Conservation (phyloP, 129 eudicot genomes). For the Heracleum sosnowskyi region DNA sequence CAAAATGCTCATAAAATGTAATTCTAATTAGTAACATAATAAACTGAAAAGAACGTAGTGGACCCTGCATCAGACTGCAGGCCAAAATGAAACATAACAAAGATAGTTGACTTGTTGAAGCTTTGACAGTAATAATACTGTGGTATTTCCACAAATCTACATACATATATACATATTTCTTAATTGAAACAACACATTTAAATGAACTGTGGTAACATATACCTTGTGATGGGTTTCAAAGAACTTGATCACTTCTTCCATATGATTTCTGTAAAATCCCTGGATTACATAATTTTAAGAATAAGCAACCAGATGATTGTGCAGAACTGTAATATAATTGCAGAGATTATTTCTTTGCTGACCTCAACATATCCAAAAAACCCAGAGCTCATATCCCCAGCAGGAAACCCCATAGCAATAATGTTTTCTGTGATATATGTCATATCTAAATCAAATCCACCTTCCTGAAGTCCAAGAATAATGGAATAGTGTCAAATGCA, state of each 20-base stretch:
- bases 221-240: constrained; percentile 97
- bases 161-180: not conserved
- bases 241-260: constrained; percentile 94
- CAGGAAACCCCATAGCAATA: constrained; percentile 98
- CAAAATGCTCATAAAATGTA: not conserved
- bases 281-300: constrained; percentile 25
- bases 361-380: constrained; percentile 91
- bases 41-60: not conserved
- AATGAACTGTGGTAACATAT: not conserved
- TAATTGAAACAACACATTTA: not conserved
- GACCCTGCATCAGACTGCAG: not conserved
- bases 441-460: constrained; percentile 92
- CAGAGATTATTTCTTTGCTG: constrained; percentile 5
- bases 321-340: not conserved
- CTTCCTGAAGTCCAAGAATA: constrained; percentile 43
- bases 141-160: too few species aligned
- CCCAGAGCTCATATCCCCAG: constrained; percentile 98
- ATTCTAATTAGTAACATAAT: not conserved
- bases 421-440: constrained; percentile 93
- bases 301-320: not conserved
- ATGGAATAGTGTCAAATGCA: constrained; percentile 2
- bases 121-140: not conserved
- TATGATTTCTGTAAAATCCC: constrained; percentile 95
- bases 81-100: not conserved
- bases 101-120: not conserved